Base-by-base conservation (phyloP, 805 yeast species). In the Myxozyma mucilagina region DNA sequence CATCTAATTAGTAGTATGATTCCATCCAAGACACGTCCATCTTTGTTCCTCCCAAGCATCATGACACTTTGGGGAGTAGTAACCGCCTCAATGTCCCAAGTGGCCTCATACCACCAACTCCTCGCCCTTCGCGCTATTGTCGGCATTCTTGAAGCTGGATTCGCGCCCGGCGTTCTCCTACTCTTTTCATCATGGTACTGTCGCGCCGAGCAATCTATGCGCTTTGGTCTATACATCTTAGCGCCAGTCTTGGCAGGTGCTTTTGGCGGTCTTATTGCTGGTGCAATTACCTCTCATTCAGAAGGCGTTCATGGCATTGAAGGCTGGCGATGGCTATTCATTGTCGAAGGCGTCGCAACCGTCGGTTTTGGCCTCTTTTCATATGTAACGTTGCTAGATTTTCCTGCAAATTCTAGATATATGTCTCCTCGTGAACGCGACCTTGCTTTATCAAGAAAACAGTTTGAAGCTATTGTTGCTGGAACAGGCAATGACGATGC, bases 251-350 rank as follows among this genome's bases (percentile, higher is more conserved):
- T 87, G 35, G 90, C 89, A 41, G 74, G 80, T 29, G 75, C 86
- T 59, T 83, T 87, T 20, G 79, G 87, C 0, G 87, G 89, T 49
- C 80, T 84, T 61, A 73, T 87, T 47, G 85, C 85, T 64, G 82
- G 86, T n/a, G 82, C 85, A 8, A 79, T 84, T 39, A 79, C 75
- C 57, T 67, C 76, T 29, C 67, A 73, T 42, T 70, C 86, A 66
- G 74, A 78, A 56, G 88, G 87, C 32, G 74, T 70, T 11, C 69
- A 71, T 49, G 89, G 89, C 0, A 73, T 82, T 13, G 78, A 77
- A 8, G 84, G 88, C 10, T 87, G 90, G 90, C 78, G 85, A 76
- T 87, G 90, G 90, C 82, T 84, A 68, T 87, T 84, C 68, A 56
- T 59, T n/a, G 56, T 59, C n/a, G 63, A 59, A 49, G 63, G 63